These are phyloP conservation scores for Blumeria graminis DNA, from an alignment of 2,329 filamentous ascomycete genomes.

Conservation along the genomic window DNA sequence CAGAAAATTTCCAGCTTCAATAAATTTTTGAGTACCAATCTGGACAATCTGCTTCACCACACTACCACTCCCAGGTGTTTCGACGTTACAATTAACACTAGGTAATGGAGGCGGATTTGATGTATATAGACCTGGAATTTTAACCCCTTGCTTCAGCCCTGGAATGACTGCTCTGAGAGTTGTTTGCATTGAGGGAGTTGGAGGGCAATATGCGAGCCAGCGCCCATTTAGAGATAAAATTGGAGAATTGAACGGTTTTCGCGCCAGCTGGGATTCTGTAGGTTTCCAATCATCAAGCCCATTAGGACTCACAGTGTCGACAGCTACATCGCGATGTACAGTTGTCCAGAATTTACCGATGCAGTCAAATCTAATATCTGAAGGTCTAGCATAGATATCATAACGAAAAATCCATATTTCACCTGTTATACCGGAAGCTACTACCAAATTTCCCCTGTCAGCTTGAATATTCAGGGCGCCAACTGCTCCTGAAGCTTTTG, in stretches of 20 bases:
- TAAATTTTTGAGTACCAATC: constrained; percentile 55
- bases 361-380: constrained; percentile 22
- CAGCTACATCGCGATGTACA: constrained; percentile 36
- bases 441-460: constrained; percentile 43
- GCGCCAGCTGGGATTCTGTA: constrained; percentile 13
- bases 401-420: constrained; percentile 62
- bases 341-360: constrained; percentile 84
- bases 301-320: constrained; percentile 9
- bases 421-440: constrained; percentile 63
- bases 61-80: constrained; percentile 47
- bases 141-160: constrained; percentile 26
- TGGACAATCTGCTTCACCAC: constrained; percentile 55
- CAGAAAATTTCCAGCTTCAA: constrained; percentile 51
- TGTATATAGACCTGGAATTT: constrained; percentile 29
- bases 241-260: constrained; percentile 27
- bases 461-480: constrained; percentile 54
- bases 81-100: constrained; percentile 38
- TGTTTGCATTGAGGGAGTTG: constrained; percentile 43
- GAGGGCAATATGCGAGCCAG: constrained; percentile 57
- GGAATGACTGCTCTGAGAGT: constrained; percentile 42
- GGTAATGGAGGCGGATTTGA: constrained; percentile 47
- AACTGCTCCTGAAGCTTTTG: constrained; percentile 42
- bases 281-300: constrained; percentile 1
- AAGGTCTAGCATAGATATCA: constrained; percentile 18
- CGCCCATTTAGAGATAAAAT: constrained; percentile 45